Evolutionary conservation across 2,329 filamentous ascomycete genomes (phyloP), one percentile per base, ranked within the genome.

Genomic region (Fusarium euwallaceae): DNA sequence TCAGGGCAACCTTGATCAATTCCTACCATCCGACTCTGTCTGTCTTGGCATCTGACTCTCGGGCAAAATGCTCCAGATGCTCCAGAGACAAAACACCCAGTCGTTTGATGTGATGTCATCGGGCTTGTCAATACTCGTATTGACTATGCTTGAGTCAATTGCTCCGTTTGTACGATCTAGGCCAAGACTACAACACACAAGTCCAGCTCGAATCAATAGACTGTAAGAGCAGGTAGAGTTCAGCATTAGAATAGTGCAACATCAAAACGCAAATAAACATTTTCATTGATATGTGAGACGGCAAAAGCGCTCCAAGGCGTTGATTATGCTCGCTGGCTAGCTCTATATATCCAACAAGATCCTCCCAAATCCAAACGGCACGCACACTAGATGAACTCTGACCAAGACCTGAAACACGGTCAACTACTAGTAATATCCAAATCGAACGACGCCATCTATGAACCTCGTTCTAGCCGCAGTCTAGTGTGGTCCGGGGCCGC

Each of bases 401-500:
- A 14, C 22, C 16, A 39, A 39, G 22, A 59, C 56, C 34, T 59
- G 56, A 59, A 59, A 59, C 56, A 64, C 22, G 34, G 24, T 41
- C 34, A 55, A 27, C 43, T 48, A 29, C 24, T 29, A 20, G 36
- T 51, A 34, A 17, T 27, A 24, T 37, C 43, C 41, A 63, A 63
- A 37, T 63, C 61, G 34, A 43, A 61, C 37, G 27, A 61, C 36
- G 58, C 37, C 27, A 61, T 61, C 17, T n/a, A 41, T 29, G 17
- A 43, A 29, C 58, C 37, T 37, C 37, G 36, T 61, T 61, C 27
- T 43, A 61, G 56, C 20, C 22, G 34, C 48, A 56, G 22, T 55
- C 48, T 45, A 59, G 51, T 64, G 61, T 17, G 55, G 48, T 32
- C 69, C 61, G 29, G 61, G 48, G 64, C 63, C 37, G 12, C 55